phyloP scores from a whole-genome alignment of 345 rosid species.

The Laguncularia racemosa region DNA sequence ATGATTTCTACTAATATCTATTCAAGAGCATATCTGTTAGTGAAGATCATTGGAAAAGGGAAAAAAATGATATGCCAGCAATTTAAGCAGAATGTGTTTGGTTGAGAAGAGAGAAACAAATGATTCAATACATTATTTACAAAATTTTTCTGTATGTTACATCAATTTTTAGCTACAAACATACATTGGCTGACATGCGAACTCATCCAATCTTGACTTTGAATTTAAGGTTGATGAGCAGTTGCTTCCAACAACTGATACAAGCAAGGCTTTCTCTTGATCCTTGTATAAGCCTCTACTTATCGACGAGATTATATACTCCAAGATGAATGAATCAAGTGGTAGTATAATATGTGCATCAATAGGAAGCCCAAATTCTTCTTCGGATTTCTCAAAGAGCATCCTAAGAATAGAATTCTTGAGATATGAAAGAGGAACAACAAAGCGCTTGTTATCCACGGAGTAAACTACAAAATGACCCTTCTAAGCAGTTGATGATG shows the following conservation, averaged over 20 bases:
- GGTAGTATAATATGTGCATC: constrained; percentile 27
- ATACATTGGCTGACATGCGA: neutral
- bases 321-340: constrained; percentile 17
- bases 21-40: too few relatives aligned
- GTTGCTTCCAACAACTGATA: constrained; percentile 4
- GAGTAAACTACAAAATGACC: constrained; percentile 23
- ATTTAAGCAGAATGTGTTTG: too few relatives aligned
- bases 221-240: constrained; percentile 2
- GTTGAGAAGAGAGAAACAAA: too few relatives aligned
- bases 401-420: constrained; percentile 1
- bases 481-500: constrained; percentile 5
- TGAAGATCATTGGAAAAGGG: too few relatives aligned
- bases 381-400: constrained; percentile 12
- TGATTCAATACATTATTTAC: neutral
- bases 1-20: too few relatives aligned
- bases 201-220: too few relatives aligned
- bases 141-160: neutral
- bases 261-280: constrained; percentile 22
- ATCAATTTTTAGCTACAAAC: constrained; percentile 1
- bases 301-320: constrained; percentile 19
- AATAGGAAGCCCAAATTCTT: constrained; percentile 4
- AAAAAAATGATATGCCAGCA: too few relatives aligned
- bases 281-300: constrained; percentile 16
- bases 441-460: constrained; percentile 5
- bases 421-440: constrained; percentile 20